Evolutionary conservation across 2,329 filamentous ascomycete species (phyloP), one percentile per base, ranked within the genome.

Genomic region (Aspergillus costaricaensis): DNA sequence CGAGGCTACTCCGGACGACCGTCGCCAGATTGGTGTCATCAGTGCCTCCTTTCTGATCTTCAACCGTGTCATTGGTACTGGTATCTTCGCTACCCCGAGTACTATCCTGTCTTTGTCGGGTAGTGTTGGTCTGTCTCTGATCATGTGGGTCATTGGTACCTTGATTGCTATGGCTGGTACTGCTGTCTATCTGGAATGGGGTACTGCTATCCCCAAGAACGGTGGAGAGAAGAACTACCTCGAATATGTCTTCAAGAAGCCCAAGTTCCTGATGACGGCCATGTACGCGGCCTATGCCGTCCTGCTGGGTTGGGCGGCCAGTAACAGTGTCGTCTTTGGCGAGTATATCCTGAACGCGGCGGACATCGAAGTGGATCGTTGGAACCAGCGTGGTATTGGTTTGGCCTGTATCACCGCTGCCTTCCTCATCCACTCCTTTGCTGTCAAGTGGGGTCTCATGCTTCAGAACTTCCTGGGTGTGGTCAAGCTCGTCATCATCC

Each of bases 221-320:
- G 82, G 82, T 39, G 82, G 82, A n/a, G 82, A 84, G 65, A 79
- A 81, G 53, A 80, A 83, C 41, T 84, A 84, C 66, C 79, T 85
- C 44, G 82, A 85, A 71, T 80, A 82, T 39, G 81, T 84, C 38
- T 84, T 81, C 67, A 76, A 73, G 50, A 79, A 76, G 19, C 83
- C 84, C 27, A 78, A 75, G 58, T 85, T 82, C 72, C 74, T 84
- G 5, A 81, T 78, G 4, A 85, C 82, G 7, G 83, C 82, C 60
- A 81, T 81, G 74, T 84, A 82, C 67, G 83, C 82, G 66, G 74
- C 81, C 2, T 83, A 83, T 55, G 79, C 79, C 4, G 76, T 83
- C 5, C 70, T 84, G 10, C 74, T 84, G 5, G 82, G 81, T 5
- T 83, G 82, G 76, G 80, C 80, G 3, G 78, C 82, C 1, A 81